Conservation (phyloP, 257 asterid species). For the Solanum bulbocastanum region DNA sequence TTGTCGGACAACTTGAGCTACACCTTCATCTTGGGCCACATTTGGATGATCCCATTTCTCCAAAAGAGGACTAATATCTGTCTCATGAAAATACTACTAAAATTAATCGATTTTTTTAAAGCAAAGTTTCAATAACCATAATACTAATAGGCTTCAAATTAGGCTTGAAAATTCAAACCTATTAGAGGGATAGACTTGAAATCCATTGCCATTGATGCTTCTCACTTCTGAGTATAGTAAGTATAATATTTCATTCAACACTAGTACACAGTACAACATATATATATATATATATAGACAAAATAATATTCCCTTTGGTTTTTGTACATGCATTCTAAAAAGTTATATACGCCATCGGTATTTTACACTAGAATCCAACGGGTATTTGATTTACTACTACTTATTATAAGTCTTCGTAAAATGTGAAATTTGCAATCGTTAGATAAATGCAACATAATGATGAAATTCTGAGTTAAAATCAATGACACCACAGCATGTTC, state of each 20-base stretch:
- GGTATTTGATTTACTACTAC: not conserved
- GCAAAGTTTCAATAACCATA: not conserved
- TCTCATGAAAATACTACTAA: not conserved
- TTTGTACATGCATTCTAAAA: not conserved
- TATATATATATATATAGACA: not conserved
- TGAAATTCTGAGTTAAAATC: not conserved
- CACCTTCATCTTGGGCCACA: constrained; percentile 42
- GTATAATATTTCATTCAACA: not conserved
- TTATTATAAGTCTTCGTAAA: not conserved
- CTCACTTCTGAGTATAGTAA: not conserved
- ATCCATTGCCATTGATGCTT: constrained; percentile 57
- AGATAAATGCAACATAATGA: not conserved
- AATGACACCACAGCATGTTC: not conserved
- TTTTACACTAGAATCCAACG: not conserved
- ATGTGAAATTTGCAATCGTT: not conserved
- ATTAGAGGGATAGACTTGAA: constrained; percentile 75
- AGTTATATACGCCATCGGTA: not conserved
- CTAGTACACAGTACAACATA: not conserved
- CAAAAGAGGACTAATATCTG: constrained; percentile 62
- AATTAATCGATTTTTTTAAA: not conserved
- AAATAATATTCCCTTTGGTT: not conserved
- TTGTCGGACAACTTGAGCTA: constrained; percentile 52
- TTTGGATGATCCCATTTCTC: constrained; percentile 76
- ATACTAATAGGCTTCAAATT: not conserved
- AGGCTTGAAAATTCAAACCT: constrained; percentile 22